These are phyloP conservation scores for Luvunga scandens DNA, from an alignment of 345 rosid genomes.

Conservation along the genomic window DNA sequence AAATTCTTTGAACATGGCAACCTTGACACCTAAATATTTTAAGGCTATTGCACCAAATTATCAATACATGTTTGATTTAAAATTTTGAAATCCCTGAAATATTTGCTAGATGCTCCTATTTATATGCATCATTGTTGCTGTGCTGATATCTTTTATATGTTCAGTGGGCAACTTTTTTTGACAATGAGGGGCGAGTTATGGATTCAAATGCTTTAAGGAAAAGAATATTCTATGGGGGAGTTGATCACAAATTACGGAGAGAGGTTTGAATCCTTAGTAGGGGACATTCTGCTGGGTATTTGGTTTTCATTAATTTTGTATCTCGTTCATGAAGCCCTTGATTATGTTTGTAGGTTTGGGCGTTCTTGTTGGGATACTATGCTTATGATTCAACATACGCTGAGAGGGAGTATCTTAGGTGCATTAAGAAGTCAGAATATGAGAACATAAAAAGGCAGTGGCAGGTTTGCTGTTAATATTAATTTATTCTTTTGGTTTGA, in stretches of 20 bases:
- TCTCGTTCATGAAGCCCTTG: slow-evolving; percentile 14
- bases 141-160: slow-evolving; percentile 17
- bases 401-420: slow-evolving; percentile 71
- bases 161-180: slow-evolving; percentile 84
- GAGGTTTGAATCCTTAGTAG: slow-evolving; percentile 52
- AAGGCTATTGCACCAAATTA: background rate
- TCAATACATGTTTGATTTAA: background rate
- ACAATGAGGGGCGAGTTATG: slow-evolving; percentile 78
- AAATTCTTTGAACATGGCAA: background rate
- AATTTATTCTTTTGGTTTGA: background rate
- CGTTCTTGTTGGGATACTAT: slow-evolving; percentile 80
- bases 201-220: slow-evolving; percentile 69
- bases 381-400: slow-evolving; percentile 79
- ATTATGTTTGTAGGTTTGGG: slow-evolving; percentile 66
- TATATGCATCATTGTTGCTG: background rate
- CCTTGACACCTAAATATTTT: background rate
- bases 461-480: slow-evolving; percentile 55
- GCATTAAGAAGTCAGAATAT: slow-evolving; percentile 66
- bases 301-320: slow-evolving; percentile 6
- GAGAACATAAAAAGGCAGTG: slow-evolving; percentile 84
- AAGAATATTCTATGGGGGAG: slow-evolving; percentile 93
- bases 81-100: background rate
- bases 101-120: background rate
- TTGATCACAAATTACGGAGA: slow-evolving; percentile 67
- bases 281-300: background rate